phyloP scores from a whole-genome alignment of 208 protist genomes.

The Kentomonas sorsogonicus region DNA sequence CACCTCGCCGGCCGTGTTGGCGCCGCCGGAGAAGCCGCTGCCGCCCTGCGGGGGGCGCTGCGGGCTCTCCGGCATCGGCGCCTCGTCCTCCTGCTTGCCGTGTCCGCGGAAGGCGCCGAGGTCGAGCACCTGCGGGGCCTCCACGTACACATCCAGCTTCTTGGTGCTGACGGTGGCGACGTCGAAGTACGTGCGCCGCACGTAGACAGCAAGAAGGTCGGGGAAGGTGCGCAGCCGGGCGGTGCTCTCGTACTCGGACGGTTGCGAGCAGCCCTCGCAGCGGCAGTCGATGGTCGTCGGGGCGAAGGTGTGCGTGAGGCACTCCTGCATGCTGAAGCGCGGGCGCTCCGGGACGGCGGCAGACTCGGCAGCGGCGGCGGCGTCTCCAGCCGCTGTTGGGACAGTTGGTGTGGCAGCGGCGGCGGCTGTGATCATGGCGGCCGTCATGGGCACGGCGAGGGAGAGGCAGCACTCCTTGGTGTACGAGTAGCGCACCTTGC shows the following conservation, averaged over 20 bases:
- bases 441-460: slow-evolving; percentile 80
- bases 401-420: slow-evolving; percentile 23
- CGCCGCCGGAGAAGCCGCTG: not conserved
- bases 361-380: slow-evolving; percentile 14
- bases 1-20: slow-evolving; percentile 19
- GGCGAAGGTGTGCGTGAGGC: slow-evolving; percentile 32
- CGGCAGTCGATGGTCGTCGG: slow-evolving; percentile 51
- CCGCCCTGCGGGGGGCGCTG: not conserved
- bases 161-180: slow-evolving; percentile 52
- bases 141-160: slow-evolving; percentile 87
- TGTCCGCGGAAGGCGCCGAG: slow-evolving; percentile 46
- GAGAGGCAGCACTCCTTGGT: slow-evolving; percentile 85
- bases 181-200: slow-evolving; percentile 85
- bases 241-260: slow-evolving; percentile 46
- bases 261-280: slow-evolving; percentile 53
- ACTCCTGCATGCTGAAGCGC: slow-evolving; percentile 53
- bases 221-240: slow-evolving; percentile 77
- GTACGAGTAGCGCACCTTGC: slow-evolving; percentile 85
- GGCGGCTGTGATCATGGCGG: slow-evolving; percentile 19
- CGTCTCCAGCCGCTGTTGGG: too few species aligned
- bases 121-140: slow-evolving; percentile 64
- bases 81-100: slow-evolving; percentile 56
- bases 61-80: slow-evolving; percentile 37
- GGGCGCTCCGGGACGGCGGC: slow-evolving; percentile 60
- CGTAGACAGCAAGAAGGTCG: slow-evolving; percentile 68